Percentiles rank a stretch among this genome's conserved stretches.
These are phyloP conservation scores for Aegle marmelos DNA, from an alignment of 345 rosid species.

Conservation along the genomic window DNA sequence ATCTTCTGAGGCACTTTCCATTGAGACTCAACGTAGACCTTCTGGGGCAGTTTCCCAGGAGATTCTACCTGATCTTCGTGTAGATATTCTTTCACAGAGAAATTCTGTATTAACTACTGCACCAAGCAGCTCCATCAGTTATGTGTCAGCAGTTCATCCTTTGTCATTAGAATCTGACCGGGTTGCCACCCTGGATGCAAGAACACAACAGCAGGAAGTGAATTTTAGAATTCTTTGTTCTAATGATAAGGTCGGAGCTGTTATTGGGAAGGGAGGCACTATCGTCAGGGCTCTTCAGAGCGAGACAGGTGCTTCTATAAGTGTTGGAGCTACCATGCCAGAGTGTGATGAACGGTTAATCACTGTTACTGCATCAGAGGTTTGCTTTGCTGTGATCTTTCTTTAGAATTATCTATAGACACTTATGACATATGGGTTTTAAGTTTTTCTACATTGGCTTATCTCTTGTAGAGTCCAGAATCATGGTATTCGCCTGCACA, in stretches of 20 bases:
- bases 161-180: constrained; percentile 45
- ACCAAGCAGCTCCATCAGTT: constrained; percentile 37
- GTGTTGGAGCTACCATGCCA: constrained; percentile 55
- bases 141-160: constrained; percentile 39
- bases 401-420: constrained; percentile 11
- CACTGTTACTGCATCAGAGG: constrained; percentile 77
- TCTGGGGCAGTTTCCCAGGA: constrained; percentile 25
- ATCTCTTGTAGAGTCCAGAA: constrained; percentile 58
- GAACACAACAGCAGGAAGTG: constrained; percentile 46
- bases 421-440: constrained; percentile 1
- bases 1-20: constrained; percentile 18
- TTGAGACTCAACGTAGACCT: constrained; percentile 27
- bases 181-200: constrained; percentile 22
- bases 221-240: constrained; percentile 72
- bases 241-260: constrained; percentile 74
- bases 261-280: constrained; percentile 82
- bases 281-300: constrained; percentile 65
- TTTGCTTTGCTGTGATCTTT: constrained; percentile 22
- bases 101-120: constrained; percentile 22
- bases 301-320: constrained; percentile 78
- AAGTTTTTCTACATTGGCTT: constrained; percentile 22
- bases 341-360: constrained; percentile 81
- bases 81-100: constrained; percentile 32
- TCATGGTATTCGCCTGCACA: constrained; percentile 70
- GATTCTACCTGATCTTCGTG: constrained; percentile 26